A percentile compares a stretch with the other conserved stretches of the same genome.
Evolutionary conservation across 352 stramenopile species (phyloP).

Genomic region (Pythium inflatum): DNA sequence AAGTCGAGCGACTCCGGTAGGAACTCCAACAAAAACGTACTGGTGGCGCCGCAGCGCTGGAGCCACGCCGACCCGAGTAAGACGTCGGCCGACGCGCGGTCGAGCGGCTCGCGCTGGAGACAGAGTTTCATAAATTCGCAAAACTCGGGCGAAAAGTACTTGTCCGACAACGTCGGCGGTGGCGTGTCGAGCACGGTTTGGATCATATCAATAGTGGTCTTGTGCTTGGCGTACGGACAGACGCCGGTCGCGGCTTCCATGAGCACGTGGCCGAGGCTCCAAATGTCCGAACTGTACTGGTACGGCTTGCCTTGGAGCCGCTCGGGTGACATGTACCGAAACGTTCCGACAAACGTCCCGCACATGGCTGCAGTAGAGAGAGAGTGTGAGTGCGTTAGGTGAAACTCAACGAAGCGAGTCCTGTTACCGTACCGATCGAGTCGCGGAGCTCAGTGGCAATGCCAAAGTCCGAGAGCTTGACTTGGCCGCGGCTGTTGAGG

Average conservation of each 20-base stretch:
- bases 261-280: slow-evolving; percentile 91
- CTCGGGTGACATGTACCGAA: slow-evolving; percentile 94
- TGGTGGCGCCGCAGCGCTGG: slow-evolving; percentile 60
- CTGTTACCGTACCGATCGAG: slow-evolving; percentile 64
- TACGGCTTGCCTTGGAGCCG: slow-evolving; percentile 90
- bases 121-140: slow-evolving; percentile 71
- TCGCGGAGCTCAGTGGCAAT: slow-evolving; percentile 89
- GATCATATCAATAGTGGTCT: slow-evolving; percentile 85
- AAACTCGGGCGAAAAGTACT: slow-evolving; percentile 77
- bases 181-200: slow-evolving; percentile 77
- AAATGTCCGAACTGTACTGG: slow-evolving; percentile 92
- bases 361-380: slow-evolving; percentile 73
- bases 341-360: slow-evolving; percentile 94
- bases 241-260: slow-evolving; percentile 91
- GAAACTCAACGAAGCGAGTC: not conserved
- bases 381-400: not conserved
- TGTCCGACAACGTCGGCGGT: slow-evolving; percentile 61
- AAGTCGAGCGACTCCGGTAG: too few relatives aligned
- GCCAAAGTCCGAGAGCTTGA: slow-evolving; percentile 98
- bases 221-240: slow-evolving; percentile 87
- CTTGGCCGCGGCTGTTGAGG: slow-evolving; percentile 87
- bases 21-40: slow-evolving; percentile 52
- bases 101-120: slow-evolving; percentile 66
- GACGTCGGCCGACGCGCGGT: slow-evolving; percentile 62
- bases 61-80: slow-evolving; percentile 79